Evolutionary conservation across 1,139 yeast genomes (phyloP).

Genomic region (Blastobotrys serpentis): DNA sequence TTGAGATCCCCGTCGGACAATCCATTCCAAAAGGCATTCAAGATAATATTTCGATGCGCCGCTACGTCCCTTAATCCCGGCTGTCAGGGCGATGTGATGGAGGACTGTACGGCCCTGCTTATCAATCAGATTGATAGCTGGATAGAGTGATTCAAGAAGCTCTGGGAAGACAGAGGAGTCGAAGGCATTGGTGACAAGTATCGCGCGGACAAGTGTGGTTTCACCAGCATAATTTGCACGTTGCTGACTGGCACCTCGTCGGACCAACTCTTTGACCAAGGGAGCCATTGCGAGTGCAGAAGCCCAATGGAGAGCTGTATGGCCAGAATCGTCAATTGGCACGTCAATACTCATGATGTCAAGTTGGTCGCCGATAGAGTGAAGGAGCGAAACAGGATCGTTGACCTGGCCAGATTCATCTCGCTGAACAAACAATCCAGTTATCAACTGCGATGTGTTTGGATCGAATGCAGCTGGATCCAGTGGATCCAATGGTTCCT

Average conservation of each 20-base stretch:
- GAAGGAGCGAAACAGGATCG: slow-evolving; percentile 17
- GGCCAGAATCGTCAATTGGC: slow-evolving; percentile 89
- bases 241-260: slow-evolving; percentile 64
- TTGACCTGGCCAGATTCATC: slow-evolving; percentile 9
- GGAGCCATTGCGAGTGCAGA: slow-evolving; percentile 81
- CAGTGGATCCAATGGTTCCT: slow-evolving; percentile 17
- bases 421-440: slow-evolving; percentile 17
- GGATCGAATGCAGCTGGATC: slow-evolving; percentile 15
- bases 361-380: slow-evolving; percentile 20
- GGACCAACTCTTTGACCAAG: slow-evolving; percentile 69
- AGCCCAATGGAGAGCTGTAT: slow-evolving; percentile 95
- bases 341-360: slow-evolving; percentile 56
- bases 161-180: slow-evolving; percentile 74
- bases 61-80: slow-evolving; percentile 68
- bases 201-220: slow-evolving; percentile 84
- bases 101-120: slow-evolving; percentile 78
- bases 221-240: slow-evolving; percentile 85
- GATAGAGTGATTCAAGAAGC: slow-evolving; percentile 69
- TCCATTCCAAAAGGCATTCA: slow-evolving; percentile 76
- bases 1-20: slow-evolving; percentile 54
- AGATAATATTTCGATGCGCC: slow-evolving; percentile 74
- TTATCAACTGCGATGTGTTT: slow-evolving; percentile 16
- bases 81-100: slow-evolving; percentile 84
- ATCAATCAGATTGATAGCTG: slow-evolving; percentile 73
- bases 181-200: slow-evolving; percentile 81